Percentiles rank a stretch among this genome's conserved stretches.
These are phyloP conservation scores for Stevia rebaudiana DNA, from an alignment of 140 eudicot species.

Conservation along the genomic window DNA sequence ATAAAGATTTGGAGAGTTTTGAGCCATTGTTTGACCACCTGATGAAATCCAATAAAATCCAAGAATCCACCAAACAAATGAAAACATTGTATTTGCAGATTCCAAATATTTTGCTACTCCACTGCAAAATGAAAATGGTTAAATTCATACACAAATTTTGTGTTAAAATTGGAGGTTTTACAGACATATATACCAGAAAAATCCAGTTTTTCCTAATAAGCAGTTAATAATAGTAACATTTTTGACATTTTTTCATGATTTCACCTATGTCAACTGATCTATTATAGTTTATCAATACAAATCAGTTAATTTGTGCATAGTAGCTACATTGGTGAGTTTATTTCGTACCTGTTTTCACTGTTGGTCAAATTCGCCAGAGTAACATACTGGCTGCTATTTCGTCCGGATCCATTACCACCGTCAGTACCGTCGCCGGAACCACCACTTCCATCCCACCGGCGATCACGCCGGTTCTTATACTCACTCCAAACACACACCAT, in stretches of 20 bases:
- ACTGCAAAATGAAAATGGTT: constrained; percentile 7
- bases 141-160: too few species aligned
- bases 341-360: constrained; percentile 25
- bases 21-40: constrained; percentile 44
- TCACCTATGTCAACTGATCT: too few species aligned
- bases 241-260: too few species aligned
- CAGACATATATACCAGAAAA: too few species aligned
- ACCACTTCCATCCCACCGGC: constrained; percentile 13
- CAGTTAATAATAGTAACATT: too few species aligned
- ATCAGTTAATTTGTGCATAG: background rate
- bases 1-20: constrained; percentile 52
- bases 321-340: too few species aligned
- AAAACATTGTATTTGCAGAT: constrained; percentile 70
- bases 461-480: constrained; percentile 36
- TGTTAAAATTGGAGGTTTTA: too few species aligned
- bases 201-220: too few species aligned
- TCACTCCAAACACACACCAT: constrained; percentile 50
- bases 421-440: constrained; percentile 12
- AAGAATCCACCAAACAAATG: constrained; percentile 71
- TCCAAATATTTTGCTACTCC: constrained; percentile 50
- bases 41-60: constrained; percentile 77
- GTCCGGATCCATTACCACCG: constrained; percentile 3
- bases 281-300: too few species aligned
- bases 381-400: constrained; percentile 32
- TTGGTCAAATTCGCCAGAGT: constrained; percentile 38